phyloP scores from a whole-genome alignment of 257 asterid species.

The Solanum habrochaites region DNA sequence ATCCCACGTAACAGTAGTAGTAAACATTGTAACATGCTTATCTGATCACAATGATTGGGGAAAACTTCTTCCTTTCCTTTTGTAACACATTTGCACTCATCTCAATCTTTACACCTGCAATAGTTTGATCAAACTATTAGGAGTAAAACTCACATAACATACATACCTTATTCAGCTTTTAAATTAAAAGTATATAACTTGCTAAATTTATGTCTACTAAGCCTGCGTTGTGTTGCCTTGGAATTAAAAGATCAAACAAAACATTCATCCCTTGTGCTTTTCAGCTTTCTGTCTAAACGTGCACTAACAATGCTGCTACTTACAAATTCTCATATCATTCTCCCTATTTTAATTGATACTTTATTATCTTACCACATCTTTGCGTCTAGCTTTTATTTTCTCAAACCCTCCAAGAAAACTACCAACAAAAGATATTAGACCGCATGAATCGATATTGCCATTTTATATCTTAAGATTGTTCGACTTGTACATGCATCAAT shows the following conservation, averaged over 20 bases:
- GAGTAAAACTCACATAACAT: no score
- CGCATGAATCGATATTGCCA: not conserved
- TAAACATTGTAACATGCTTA: not conserved
- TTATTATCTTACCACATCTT: not conserved
- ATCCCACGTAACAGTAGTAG: not conserved
- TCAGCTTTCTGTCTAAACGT: not conserved
- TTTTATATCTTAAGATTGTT: not conserved
- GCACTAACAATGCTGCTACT: not conserved
- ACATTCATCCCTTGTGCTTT: not conserved
- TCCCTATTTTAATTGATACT: not conserved
- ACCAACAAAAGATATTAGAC: not conserved
- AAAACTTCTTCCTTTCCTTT: not conserved
- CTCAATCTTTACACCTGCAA: no score
- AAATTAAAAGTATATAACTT: not conserved
- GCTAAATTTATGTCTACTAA: not conserved
- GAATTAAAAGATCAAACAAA: not conserved
- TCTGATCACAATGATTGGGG: not conserved
- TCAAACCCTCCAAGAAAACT: not conserved
- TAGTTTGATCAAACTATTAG: no score
- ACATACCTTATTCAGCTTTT: not conserved
- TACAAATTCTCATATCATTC: not conserved
- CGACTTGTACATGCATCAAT: not conserved
- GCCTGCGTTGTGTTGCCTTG: not conserved
- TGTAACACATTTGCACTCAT: no score
- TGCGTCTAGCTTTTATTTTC: not conserved